Conservation (phyloP, 2,329 filamentous ascomycete genomes). For the Fusarium buxicola region DNA sequence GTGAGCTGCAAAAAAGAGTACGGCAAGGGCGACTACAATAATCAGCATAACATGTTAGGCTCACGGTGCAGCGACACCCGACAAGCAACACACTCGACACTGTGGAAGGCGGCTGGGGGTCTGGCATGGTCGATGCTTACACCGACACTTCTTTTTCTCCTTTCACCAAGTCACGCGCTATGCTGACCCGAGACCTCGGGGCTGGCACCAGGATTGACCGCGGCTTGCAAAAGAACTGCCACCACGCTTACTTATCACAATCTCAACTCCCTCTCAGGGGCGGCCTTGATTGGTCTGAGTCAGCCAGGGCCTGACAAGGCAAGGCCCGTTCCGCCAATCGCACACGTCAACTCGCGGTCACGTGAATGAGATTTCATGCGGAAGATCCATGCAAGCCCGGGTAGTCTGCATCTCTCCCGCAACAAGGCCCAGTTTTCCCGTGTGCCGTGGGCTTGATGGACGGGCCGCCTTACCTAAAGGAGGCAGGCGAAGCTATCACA, state of each 20-base stretch:
- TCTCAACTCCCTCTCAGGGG: constrained; percentile 22
- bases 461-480: constrained; percentile 40
- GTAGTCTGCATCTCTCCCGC: constrained; percentile 51
- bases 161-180: constrained; percentile 10
- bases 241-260: constrained; percentile 36
- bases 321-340: constrained; percentile 55
- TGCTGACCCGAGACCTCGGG: constrained; percentile 34
- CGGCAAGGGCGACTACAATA: constrained; percentile 4
- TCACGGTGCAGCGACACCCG: constrained; percentile 9
- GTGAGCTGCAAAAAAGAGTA: background rate
- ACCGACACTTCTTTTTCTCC: constrained; percentile 31
- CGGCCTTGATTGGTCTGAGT: constrained; percentile 42
- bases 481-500: constrained; percentile 37
- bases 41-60: constrained; percentile 1
- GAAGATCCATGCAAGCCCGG: constrained; percentile 48
- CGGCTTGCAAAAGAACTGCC: constrained; percentile 30
- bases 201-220: constrained; percentile 38
- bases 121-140: constrained; percentile 24
- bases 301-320: constrained; percentile 50
- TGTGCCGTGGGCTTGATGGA: constrained; percentile 35
- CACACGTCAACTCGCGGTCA: constrained; percentile 50
- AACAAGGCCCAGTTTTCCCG: constrained; percentile 46
- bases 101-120: constrained; percentile 11
- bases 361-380: constrained; percentile 52
- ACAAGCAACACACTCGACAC: constrained; percentile 22